Evolutionary conservation across 2,329 filamentous ascomycete genomes (phyloP).

Genomic region (Pyricularia grisea): DNA sequence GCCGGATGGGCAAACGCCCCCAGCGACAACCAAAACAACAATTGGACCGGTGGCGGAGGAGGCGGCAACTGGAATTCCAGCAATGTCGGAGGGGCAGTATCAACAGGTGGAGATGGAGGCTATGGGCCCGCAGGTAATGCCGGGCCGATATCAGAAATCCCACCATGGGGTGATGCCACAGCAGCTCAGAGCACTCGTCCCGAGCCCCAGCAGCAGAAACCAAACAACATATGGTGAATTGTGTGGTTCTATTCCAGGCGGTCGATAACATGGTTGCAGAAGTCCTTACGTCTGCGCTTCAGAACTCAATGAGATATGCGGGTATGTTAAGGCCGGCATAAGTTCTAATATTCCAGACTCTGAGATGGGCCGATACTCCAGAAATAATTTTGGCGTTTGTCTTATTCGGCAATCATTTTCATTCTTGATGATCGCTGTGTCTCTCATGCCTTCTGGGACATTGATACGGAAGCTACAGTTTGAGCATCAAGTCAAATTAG

Average conservation of each 20-base stretch:
- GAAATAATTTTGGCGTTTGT: too few relatives aligned
- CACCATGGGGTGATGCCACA: constrained; percentile 9
- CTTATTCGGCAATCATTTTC: too few relatives aligned
- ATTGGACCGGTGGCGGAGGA: background rate
- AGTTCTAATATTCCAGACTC: too few relatives aligned
- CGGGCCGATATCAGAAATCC: background rate
- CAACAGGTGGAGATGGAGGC: constrained; percentile 1
- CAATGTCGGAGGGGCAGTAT: background rate
- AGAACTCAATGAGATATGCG: too few relatives aligned
- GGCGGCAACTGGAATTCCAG: background rate
- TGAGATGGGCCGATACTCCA: too few relatives aligned
- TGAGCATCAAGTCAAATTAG: too few relatives aligned
- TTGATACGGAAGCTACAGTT: too few relatives aligned
- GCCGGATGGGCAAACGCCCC: background rate
- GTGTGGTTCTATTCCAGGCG: background rate
- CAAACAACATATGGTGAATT: background rate
- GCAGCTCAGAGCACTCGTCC: constrained; percentile 9
- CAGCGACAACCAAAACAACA: constrained; percentile 3
- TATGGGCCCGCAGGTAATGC: constrained; percentile 2
- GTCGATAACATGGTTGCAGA: too few relatives aligned
- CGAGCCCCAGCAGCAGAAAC: background rate
- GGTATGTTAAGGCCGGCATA: too few relatives aligned
- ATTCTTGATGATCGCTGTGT: too few relatives aligned
- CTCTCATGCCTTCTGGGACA: too few relatives aligned
- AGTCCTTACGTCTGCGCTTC: too few relatives aligned